phyloP scores from a whole-genome alignment of 2,329 filamentous ascomycete species.

The Stemphylium vesicarium region DNA sequence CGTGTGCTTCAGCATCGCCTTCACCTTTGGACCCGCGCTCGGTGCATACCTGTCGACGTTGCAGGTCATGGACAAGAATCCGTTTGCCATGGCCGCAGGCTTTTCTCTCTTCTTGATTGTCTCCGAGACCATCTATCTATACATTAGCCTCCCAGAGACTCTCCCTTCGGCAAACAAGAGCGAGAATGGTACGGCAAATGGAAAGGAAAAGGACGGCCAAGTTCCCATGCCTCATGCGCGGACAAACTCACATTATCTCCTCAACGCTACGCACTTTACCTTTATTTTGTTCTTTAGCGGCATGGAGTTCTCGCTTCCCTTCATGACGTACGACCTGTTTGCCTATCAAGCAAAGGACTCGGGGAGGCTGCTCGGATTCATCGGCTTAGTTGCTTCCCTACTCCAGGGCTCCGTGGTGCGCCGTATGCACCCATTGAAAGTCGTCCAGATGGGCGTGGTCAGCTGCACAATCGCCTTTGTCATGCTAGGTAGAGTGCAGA shows the following conservation, averaged over 20 bases:
- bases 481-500: slow-evolving; percentile 73
- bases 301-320: slow-evolving; percentile 96
- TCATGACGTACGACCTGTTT: slow-evolving; percentile 97
- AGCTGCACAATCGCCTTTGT: slow-evolving; percentile 81
- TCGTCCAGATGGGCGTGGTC: slow-evolving; percentile 78
- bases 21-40: slow-evolving; percentile 92
- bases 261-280: slow-evolving; percentile 85
- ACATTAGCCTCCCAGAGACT: slow-evolving; percentile 84
- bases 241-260: slow-evolving; percentile 81
- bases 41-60: slow-evolving; percentile 85
- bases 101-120: slow-evolving; percentile 87
- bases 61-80: slow-evolving; percentile 80
- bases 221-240: slow-evolving; percentile 48
- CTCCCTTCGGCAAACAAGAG: slow-evolving; percentile 59
- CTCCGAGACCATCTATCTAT: slow-evolving; percentile 86
- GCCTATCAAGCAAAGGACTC: slow-evolving; percentile 79
- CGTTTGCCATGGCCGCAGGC: slow-evolving; percentile 89
- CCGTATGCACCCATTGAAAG: slow-evolving; percentile 78
- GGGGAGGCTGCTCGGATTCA: slow-evolving; percentile 84
- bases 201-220: slow-evolving; percentile 24
- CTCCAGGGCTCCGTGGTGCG: slow-evolving; percentile 92
- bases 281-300: slow-evolving; percentile 98
- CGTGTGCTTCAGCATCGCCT: slow-evolving; percentile 95
- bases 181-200: slow-evolving; percentile 22
- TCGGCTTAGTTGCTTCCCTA: slow-evolving; percentile 89